Evolutionary conservation across 495 filamentous ascomycete genomes (phyloP), one percentile per base, ranked within the genome.

Genomic region (Penicillium longicatenatum): DNA sequence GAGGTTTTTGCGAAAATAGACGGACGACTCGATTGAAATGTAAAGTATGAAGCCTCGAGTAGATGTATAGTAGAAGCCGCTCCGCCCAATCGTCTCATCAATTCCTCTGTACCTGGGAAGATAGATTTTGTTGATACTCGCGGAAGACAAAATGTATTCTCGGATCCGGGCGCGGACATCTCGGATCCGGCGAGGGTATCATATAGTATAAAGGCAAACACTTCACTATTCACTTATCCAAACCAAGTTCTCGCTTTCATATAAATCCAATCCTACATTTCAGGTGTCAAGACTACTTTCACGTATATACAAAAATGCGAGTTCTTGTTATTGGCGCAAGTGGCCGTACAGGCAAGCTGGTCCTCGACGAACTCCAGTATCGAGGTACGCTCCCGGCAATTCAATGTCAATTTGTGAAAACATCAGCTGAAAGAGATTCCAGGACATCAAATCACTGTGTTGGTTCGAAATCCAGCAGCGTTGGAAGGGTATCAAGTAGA

Each of bases 321-420:
- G 65, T 74, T 54, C 68, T 79, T 52, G 64, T 77, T 45, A 72
- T 79, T 52, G 76, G 76, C 46, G 72, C 68, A 35, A 74, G 62
- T 66, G 74, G 76, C 31, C 75, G 75, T 6, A 74, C 70, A 42
- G 75, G 76, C 64, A 69, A 73, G 58, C 69, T 75, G 29, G 70
- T 74, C 14, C 64, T 76, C 56, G 62, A 68, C 19, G 68, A 75
- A 54, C 52, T 75, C 11, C 68, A 76, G 30, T 21, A 11, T 41
- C 59, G 48, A 63, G 58, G 67, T 67, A 61, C 11, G 57, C 3
- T 49, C n/a, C 12, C 8, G 12, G 3, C 3, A 35, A 1, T 31
- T 17, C 42, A 55, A 50, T 54, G 3, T 26, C 19, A 50, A 20
- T 9, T 44, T 41, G 37, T 16, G 3, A 17, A 6, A n/a, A 44